These are phyloP conservation scores for Boletus semigastroideus DNA, from an alignment of 1,284 basidiomycete genomes.

Conservation along the genomic window DNA sequence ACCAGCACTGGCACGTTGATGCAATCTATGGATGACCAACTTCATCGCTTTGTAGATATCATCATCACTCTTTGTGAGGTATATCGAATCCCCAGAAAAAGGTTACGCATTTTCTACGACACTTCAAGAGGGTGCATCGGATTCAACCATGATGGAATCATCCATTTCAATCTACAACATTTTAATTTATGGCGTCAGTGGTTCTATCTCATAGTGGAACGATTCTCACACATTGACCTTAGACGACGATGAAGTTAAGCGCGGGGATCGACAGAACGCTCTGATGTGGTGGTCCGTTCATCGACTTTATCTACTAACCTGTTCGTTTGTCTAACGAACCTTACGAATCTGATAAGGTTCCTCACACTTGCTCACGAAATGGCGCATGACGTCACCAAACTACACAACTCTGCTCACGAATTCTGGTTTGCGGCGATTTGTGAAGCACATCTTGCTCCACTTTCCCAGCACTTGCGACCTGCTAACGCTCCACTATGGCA, in stretches of 20 bases:
- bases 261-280: background rate
- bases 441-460: too few species aligned
- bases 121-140: background rate
- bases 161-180: constrained; percentile 4
- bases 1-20: background rate
- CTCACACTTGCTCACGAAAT: too few species aligned
- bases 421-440: too few species aligned
- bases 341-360: background rate
- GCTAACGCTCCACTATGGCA: too few species aligned
- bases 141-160: background rate
- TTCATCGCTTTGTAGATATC: background rate
- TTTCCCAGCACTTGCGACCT: too few species aligned
- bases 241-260: background rate
- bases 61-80: background rate
- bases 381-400: too few species aligned
- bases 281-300: background rate
- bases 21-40: background rate
- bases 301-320: background rate
- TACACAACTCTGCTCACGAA: too few species aligned
- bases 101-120: constrained; percentile 1
- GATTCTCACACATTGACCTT: background rate
- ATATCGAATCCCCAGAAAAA: background rate
- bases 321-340: background rate
- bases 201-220: background rate
- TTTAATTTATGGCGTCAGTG: constrained; percentile 7